Evolutionary conservation across 1,139 yeast genomes (phyloP), one percentile per base, ranked within the genome.

Genomic region (Kodamaea plutei): DNA sequence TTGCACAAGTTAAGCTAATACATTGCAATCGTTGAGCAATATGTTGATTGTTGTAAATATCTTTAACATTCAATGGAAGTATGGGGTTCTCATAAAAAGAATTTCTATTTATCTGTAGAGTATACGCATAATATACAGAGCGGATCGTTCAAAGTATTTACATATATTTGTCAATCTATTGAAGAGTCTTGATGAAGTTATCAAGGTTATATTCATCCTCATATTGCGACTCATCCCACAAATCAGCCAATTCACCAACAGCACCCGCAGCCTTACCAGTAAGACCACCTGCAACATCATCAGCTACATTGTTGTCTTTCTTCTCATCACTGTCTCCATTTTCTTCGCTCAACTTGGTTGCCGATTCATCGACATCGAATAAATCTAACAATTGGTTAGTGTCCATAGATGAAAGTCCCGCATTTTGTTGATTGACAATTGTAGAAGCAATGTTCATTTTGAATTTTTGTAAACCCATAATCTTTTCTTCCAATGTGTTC

Each of bases 401-500:
- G 50, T 88, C 97, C 98, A 93, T 93, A 0, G 96, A 85, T 5
- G 87, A 76, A 44, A 93, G 70, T 1, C 97, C 98, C 8, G 95
- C 76, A 55, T 93, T 93, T 54, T 93, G 98, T 56, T 93, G 99
- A 52, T 89, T 89, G 34, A 93, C 94, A 47, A 93, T 85, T 0
- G 96, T 85, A 1, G 95, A 84, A 0, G 98, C 99, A 52, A 93
- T 87, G 54, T 89, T 91, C 83, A 93, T 82, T 62, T 93, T 93
- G 75, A 93, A 93, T 56, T 87, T 87, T 52, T 93, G 99, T 45
- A 93, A 69, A 24, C 98, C 97, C 99, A 93, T 93, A 41, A 93
- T 93, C 61, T 93, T 89, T 52, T 91, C 98, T 56, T 93, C 99
- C 42, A 93, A 67, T 0, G 98, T 91, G 47, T 85, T 81, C 51